phyloP scores from a whole-genome alignment of 2,329 filamentous ascomycete species.

The Microsporum ferrugineum region DNA sequence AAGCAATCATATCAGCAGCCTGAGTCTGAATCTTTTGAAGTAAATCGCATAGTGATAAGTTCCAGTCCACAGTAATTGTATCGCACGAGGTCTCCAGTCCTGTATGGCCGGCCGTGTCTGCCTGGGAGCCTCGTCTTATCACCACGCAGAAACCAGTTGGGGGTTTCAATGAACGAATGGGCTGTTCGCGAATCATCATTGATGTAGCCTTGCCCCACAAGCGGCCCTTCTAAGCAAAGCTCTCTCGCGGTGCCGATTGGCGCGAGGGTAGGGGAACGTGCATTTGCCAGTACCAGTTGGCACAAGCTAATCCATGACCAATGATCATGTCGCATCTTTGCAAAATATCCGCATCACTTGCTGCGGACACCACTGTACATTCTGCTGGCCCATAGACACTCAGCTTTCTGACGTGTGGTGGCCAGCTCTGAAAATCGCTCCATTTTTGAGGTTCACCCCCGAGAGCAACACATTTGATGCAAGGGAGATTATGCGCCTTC shows the following conservation, averaged over 20 bases:
- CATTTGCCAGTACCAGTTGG: slow-evolving; percentile 12
- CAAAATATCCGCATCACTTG: neutral
- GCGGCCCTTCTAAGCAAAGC: slow-evolving; percentile 49
- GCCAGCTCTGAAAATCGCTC: slow-evolving; percentile 25
- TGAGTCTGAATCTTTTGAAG: slow-evolving; percentile 41
- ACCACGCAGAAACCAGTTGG: slow-evolving; percentile 20
- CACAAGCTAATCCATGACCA: slow-evolving; percentile 10
- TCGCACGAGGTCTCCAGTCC: slow-evolving; percentile 27
- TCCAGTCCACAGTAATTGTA: slow-evolving; percentile 15
- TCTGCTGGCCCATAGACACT: slow-evolving; percentile 23
- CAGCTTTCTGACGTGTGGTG: slow-evolving; percentile 21
- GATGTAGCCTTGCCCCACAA: slow-evolving; percentile 30
- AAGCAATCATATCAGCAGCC: slow-evolving; percentile 46
- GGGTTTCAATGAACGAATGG: slow-evolving; percentile 41
- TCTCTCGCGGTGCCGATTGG: slow-evolving; percentile 47
- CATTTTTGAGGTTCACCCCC: slow-evolving; percentile 35
- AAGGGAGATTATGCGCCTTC: slow-evolving; percentile 29
- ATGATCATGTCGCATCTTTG: neutral
- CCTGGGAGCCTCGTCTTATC: neutral
- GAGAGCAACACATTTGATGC: slow-evolving; percentile 30
- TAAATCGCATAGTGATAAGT: no score
- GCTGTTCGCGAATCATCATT: slow-evolving; percentile 37
- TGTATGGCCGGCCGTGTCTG: slow-evolving; percentile 19
- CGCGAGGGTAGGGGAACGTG: slow-evolving; percentile 29
- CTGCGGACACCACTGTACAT: slow-evolving; percentile 2